Conservation (phyloP, 768 basidiomycete species). For the Scleroderma citrinum region DNA sequence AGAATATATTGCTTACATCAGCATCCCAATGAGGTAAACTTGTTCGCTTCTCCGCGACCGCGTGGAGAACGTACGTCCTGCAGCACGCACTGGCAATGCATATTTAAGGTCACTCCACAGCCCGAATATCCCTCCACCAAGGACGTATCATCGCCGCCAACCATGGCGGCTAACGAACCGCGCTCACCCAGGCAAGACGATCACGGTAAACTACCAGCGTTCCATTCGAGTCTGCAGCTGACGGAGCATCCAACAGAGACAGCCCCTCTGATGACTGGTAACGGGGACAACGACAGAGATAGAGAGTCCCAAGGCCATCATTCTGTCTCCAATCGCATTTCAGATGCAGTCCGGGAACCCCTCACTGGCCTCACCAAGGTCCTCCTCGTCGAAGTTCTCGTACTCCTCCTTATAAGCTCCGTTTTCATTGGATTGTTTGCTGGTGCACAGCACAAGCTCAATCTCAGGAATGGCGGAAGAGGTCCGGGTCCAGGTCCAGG, state of each 20-base stretch:
- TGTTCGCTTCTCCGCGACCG: slow-evolving; percentile 18
- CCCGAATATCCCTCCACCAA: neutral
- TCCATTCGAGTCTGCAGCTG: slow-evolving; percentile 2
- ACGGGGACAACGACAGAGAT: slow-evolving; percentile 39
- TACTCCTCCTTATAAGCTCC: slow-evolving; percentile 75
- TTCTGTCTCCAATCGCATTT: slow-evolving; percentile 29
- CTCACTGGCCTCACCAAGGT: slow-evolving; percentile 81
- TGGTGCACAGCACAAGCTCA: slow-evolving; percentile 76
- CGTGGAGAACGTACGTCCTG: slow-evolving; percentile 20
- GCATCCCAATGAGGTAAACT: too few species aligned
- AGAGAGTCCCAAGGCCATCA: slow-evolving; percentile 34
- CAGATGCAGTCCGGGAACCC: slow-evolving; percentile 62
- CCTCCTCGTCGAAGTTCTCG: slow-evolving; percentile 66
- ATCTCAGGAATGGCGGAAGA: slow-evolving; percentile 35
- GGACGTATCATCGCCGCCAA: slow-evolving; percentile 21
- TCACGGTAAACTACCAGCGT: slow-evolving; percentile 36
- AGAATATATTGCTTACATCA: too few species aligned
- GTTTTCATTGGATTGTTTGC: slow-evolving; percentile 93
- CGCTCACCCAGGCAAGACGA: slow-evolving; percentile 54
- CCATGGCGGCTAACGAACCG: slow-evolving; percentile 52
- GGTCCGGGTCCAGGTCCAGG: slow-evolving; percentile 18
- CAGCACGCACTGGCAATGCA: slow-evolving; percentile 19
- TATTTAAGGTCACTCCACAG: slow-evolving; percentile 23
- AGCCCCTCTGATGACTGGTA: slow-evolving; percentile 52
- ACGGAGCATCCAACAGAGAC: slow-evolving; percentile 39